Evolutionary conservation across 2,329 filamentous ascomycete species (phyloP).

Genomic region (Pseudogymnoascus sp.): DNA sequence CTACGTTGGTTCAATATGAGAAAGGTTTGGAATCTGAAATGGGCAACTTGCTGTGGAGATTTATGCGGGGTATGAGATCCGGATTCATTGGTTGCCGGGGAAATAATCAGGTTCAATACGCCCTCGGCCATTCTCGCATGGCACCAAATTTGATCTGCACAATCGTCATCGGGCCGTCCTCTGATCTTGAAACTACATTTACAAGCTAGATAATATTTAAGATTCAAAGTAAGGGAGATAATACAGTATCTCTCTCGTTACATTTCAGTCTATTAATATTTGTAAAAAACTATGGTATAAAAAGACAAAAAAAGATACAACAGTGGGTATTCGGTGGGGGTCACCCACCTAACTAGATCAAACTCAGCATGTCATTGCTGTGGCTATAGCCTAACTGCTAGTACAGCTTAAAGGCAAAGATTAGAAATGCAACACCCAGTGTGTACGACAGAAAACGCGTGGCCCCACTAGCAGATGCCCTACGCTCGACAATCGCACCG

Average conservation of each 20-base stretch:
- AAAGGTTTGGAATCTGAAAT: not conserved
- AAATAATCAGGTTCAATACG: not conserved
- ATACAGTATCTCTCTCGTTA: not conserved
- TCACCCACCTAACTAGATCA: no score
- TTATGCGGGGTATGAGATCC: not conserved
- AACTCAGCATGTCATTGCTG: no score
- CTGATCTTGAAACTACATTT: not conserved
- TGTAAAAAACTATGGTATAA: not conserved
- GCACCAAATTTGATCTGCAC: not conserved
- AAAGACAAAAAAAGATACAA: no score
- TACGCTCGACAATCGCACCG: no score
- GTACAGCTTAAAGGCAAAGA: no score
- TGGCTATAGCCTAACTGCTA: no score
- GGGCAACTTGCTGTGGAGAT: not conserved
- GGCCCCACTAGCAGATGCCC: no score
- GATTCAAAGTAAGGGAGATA: not conserved
- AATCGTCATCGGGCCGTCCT: conserved; percentile 4
- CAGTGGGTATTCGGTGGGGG: no score
- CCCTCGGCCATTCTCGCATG: not conserved
- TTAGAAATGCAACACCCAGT: no score
- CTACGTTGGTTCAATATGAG: not conserved
- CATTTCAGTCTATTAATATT: not conserved
- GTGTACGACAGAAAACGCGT: no score
- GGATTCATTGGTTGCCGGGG: not conserved
- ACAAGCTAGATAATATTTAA: not conserved